Evolutionary conservation across 257 asterid genomes (phyloP).

Genomic region (Nicotiana knightiana): DNA sequence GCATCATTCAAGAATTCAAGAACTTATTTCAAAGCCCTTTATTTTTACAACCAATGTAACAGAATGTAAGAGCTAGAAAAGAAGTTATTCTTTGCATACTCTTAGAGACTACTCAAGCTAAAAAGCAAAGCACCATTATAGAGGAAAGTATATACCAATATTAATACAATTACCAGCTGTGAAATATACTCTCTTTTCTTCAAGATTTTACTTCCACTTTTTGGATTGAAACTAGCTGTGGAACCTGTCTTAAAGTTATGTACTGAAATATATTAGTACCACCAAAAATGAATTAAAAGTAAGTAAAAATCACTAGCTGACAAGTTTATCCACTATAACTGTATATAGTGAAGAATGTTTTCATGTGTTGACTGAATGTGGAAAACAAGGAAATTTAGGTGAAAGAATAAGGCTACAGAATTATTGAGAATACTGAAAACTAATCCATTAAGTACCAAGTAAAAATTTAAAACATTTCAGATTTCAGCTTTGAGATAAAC

Average conservation of each 20-base stretch:
- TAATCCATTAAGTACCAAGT: not conserved
- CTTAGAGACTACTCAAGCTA: constrained; percentile 35
- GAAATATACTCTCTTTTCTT: not conserved
- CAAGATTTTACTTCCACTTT: not conserved
- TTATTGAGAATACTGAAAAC: not conserved
- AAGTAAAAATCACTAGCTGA: constrained; percentile 3
- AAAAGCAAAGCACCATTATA: constrained; percentile 29
- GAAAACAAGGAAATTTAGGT: not conserved
- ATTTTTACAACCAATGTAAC: constrained; percentile 4
- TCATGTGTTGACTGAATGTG: not conserved
- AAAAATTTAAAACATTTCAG: too few species aligned
- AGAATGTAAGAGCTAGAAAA: constrained; percentile 4
- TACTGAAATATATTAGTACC: not conserved
- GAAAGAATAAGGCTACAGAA: not conserved
- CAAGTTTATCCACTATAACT: not conserved
- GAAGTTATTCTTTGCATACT: constrained; percentile 48
- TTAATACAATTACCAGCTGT: not conserved
- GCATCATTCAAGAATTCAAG: constrained; percentile 13
- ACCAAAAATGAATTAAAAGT: not conserved
- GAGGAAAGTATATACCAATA: constrained; percentile 49
- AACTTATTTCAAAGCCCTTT: constrained; percentile 23
- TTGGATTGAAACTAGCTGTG: not conserved
- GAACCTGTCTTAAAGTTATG: not conserved
- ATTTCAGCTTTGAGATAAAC: not conserved
- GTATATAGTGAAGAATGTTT: not conserved